Percentiles rank a stretch among this genome's conserved stretches.
Conservation (phyloP, 768 basidiomycete genomes). For the Tricholoma sp. region DNA sequence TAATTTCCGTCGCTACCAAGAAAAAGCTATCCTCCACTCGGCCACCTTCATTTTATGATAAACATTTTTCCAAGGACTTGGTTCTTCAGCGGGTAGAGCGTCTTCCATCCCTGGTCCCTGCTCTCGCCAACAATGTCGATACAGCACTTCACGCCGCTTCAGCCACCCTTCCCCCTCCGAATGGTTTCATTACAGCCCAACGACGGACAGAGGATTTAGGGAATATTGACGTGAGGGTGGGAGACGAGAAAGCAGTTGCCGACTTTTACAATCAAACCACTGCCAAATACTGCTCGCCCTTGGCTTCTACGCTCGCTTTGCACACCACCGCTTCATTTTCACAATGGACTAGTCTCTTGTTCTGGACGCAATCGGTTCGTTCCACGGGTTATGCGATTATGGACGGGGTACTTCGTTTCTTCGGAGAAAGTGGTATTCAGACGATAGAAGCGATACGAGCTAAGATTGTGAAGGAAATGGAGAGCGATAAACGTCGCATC, state of each 20-base stretch:
- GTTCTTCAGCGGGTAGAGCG: slow-evolving; percentile 3
- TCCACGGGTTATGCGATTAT: slow-evolving; percentile 12
- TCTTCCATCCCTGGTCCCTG: slow-evolving; percentile 5
- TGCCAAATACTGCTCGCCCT: slow-evolving; percentile 7
- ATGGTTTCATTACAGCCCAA: slow-evolving; percentile 6
- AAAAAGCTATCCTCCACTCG: slow-evolving; percentile 1
- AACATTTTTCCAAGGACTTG: slow-evolving; percentile 9
- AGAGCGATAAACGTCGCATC: slow-evolving; percentile 3
- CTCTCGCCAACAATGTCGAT: slow-evolving; percentile 3
- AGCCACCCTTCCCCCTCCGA: slow-evolving; percentile 4
- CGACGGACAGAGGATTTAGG: slow-evolving; percentile 4
- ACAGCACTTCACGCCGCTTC: slow-evolving; percentile 7
- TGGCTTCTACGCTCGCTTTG: slow-evolving; percentile 17
- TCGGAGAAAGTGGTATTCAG: neutral
- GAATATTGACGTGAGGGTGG: slow-evolving; percentile 1
- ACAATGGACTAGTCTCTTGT: slow-evolving; percentile 12
- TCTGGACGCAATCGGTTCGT: slow-evolving; percentile 11
- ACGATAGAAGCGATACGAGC: slow-evolving; percentile 1
- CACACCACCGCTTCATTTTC: slow-evolving; percentile 12
- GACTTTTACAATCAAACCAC: slow-evolving; percentile 10
- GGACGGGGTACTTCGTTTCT: slow-evolving; percentile 9
- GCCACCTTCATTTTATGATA: slow-evolving; percentile 7
- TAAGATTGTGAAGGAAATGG: slow-evolving; percentile 6
- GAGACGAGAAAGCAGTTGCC: slow-evolving; percentile 6
- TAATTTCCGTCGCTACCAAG: neutral